phyloP scores from a whole-genome alignment of 2,329 filamentous ascomycete species.

The Aspergillus nomiae region DNA sequence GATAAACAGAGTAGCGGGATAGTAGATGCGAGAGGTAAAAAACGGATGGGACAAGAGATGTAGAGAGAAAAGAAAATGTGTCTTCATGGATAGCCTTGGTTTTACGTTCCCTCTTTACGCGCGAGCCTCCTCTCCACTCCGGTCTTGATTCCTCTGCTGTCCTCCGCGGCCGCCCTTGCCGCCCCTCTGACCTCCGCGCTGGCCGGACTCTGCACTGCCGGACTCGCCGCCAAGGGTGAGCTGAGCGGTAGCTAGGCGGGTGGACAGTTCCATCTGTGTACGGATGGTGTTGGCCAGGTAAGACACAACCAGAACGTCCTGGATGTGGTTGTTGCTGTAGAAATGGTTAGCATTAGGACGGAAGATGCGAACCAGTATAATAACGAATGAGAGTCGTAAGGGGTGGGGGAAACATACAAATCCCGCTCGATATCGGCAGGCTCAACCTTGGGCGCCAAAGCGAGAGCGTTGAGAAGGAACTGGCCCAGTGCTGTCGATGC shows the following conservation, averaged over 20 bases:
- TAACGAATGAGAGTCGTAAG: conserved; percentile 12
- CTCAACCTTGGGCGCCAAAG: conserved; percentile 92
- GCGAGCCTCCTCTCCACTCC: conserved; percentile 40
- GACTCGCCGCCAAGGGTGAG: conserved; percentile 59
- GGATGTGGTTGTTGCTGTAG: conserved; percentile 91
- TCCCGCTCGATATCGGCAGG: conserved; percentile 87
- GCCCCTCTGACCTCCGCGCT: conserved; percentile 40
- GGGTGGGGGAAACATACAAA: conserved; percentile 61
- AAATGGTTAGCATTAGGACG: conserved; percentile 29
- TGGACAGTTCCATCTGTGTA: conserved; percentile 97
- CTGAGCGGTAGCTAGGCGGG: conserved; percentile 82
- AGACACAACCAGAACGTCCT: conserved; percentile 96
- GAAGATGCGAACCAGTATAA: neutral
- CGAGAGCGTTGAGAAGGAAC: conserved; percentile 91
- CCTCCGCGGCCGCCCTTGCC: conserved; percentile 46
- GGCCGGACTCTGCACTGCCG: conserved; percentile 36
- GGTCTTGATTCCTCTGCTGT: conserved; percentile 43
- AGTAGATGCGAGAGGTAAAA: conserved; percentile 15
- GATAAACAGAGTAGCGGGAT: conserved; percentile 9
- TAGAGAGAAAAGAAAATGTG: conserved; percentile 28
- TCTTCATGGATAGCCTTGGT: conserved; percentile 23
- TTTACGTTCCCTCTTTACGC: conserved; percentile 29
- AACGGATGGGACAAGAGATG: conserved; percentile 18
- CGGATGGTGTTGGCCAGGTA: conserved; percentile 98
- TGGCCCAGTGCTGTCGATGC: conserved; percentile 91